Evolutionary conservation across 441 rosid genomes (phyloP), one percentile per base, ranked within the genome.

Genomic region (Brassica hybrid): DNA sequence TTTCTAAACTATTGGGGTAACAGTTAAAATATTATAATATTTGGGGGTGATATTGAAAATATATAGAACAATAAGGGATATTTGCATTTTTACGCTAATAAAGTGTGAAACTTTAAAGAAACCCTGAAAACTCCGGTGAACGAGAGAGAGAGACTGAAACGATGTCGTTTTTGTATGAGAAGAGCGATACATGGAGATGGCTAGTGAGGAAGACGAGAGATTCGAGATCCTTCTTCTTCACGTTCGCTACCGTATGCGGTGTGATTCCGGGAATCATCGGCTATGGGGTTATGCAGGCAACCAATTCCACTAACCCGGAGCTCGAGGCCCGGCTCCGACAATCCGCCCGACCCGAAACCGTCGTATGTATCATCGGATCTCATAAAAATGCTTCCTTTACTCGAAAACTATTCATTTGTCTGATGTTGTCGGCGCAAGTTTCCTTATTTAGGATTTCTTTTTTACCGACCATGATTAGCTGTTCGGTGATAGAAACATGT

Each of bases 221-320:
- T 58, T 93, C 97, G 0, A 95, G 83, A 86, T 85, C 98, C 8
- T 93, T 95, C 90, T 93, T 93, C 88, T 81, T 91, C 43, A 80
- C 91, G n/a, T 93, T 95, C 80, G 99, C 97, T 61, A 84, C 99
- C 69, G 66, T 89, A 4, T 95, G 99, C 76, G 97, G 96, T 67
- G 96, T 95, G 45, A 86, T 95, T 65, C 97, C 98, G 0, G 98
- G 96, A 2, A 79, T 89, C 6, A 83, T 95, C 32, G 99, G 99
- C 67, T 95, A 91, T 77, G 82, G 86, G 61, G 97, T 93, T 72
- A 91, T 95, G 97, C 94, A 91, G 86, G 18, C 79, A 75, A 95
- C 99, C 43, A 90, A 79, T 80, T 78, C 97, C 72, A 76, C 84
- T 3, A 90, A 89, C 72, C 88, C 93, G 2, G 86, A 91, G 79